These are phyloP conservation scores for Pichia sp. DNA, from an alignment of 1,139 yeast species.

Conservation along the genomic window DNA sequence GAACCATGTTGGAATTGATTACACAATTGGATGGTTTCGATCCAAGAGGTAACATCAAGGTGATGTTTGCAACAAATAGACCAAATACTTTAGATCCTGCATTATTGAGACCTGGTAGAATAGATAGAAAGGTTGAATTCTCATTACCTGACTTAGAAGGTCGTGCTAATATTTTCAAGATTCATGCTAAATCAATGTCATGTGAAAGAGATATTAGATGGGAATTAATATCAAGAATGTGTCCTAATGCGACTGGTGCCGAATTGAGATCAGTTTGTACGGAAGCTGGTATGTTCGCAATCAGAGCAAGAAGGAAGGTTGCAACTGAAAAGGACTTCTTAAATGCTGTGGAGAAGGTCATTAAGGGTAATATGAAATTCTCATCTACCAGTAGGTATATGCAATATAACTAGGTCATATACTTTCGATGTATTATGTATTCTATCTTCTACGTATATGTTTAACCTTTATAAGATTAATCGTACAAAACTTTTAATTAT, in stretches of 20 bases:
- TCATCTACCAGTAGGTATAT: constrained; percentile 96
- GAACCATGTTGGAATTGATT: constrained; percentile 97
- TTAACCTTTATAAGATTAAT: neutral
- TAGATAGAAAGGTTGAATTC: constrained; percentile 97
- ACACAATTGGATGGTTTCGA: constrained; percentile 98
- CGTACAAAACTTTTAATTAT: neutral
- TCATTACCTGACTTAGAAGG: constrained; percentile 97
- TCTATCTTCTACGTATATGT: neutral
- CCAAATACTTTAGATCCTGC: constrained; percentile 99
- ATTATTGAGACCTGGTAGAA: constrained; percentile 94
- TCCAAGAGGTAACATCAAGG: constrained; percentile 97
- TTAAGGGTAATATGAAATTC: constrained; percentile 97
- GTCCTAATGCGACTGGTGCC: constrained; percentile 99
- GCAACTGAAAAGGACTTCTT: constrained; percentile 97
- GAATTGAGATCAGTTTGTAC: constrained; percentile 96
- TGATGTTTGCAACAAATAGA: constrained; percentile 98
- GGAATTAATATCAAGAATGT: constrained; percentile 95
- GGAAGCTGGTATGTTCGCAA: constrained; percentile 99
- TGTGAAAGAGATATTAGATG: constrained; percentile 96
- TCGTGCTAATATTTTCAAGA: constrained; percentile 94
- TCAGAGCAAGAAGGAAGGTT: constrained; percentile 95
- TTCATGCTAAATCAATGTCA: constrained; percentile 96
- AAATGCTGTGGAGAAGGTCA: constrained; percentile 97
- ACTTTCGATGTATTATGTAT: neutral
- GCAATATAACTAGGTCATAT: constrained; percentile 72